Percentiles rank a stretch among this genome's conserved stretches.
Evolutionary conservation across 2,329 filamentous ascomycete species (phyloP).

Genomic region (Colletotrichum sp.): DNA sequence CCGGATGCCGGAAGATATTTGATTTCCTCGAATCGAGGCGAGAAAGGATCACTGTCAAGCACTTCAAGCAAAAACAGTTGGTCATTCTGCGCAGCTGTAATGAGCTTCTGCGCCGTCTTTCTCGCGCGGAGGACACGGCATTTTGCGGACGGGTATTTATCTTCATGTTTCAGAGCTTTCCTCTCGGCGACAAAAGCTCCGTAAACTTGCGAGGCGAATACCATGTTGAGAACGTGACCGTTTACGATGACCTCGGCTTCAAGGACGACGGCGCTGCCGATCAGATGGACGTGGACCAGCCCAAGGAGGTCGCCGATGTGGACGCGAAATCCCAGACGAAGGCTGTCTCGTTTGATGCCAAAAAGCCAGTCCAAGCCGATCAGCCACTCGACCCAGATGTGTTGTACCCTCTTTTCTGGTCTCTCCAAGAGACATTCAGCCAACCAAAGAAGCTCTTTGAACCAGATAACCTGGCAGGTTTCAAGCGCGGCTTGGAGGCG

Average conservation of each 20-base stretch:
- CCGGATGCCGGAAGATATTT: constrained; percentile 89
- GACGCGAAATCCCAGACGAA: constrained; percentile 42
- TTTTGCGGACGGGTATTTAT: constrained; percentile 98
- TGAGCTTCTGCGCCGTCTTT: constrained; percentile 89
- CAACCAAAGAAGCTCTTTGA: constrained; percentile 86
- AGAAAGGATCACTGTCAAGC: constrained; percentile 81
- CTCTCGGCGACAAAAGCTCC: constrained; percentile 93
- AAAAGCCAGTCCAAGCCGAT: constrained; percentile 46
- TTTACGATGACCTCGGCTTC: constrained; percentile 67
- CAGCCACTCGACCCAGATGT: constrained; percentile 68
- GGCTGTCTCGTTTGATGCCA: constrained; percentile 47
- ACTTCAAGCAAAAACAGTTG: constrained; percentile 83
- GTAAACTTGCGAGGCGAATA: constrained; percentile 97
- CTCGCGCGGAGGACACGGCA: constrained; percentile 94
- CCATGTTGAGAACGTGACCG: constrained; percentile 92
- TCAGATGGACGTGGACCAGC: constrained; percentile 71
- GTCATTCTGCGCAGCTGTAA: constrained; percentile 95
- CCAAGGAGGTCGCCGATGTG: constrained; percentile 38
- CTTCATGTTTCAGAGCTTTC: constrained; percentile 98
- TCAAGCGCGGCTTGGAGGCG: constrained; percentile 77
- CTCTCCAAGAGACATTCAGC: constrained; percentile 88
- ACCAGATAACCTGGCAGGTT: constrained; percentile 73
- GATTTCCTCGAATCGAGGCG: constrained; percentile 94
- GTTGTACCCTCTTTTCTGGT: constrained; percentile 94
- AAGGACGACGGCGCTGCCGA: constrained; percentile 40